phyloP scores from a whole-genome alignment of 306 rosid species.

The Abrus precatorius region DNA sequence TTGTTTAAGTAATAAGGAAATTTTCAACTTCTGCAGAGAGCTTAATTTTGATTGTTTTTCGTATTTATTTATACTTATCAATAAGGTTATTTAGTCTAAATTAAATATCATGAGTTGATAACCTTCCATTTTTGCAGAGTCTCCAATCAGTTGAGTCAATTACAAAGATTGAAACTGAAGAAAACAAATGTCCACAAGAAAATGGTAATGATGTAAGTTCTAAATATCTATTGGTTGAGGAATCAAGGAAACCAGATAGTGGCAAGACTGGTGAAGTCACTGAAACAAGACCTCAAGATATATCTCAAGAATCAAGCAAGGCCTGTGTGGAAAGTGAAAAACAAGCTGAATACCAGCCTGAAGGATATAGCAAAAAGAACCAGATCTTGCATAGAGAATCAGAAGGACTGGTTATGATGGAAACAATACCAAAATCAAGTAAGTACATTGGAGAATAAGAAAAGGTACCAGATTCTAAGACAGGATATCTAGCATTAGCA shows the following conservation, averaged over 20 bases:
- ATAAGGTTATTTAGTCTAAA: slow-evolving; percentile 15
- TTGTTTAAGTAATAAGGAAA: slow-evolving; percentile 16
- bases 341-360: slow-evolving; percentile 38
- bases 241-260: slow-evolving; percentile 31
- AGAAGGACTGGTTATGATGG: not conserved
- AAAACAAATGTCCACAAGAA: slow-evolving; percentile 20
- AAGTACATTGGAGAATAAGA: not conserved
- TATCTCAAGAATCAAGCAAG: slow-evolving; percentile 23
- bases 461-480: not conserved
- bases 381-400: not conserved
- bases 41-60: not conserved
- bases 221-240: slow-evolving; percentile 40
- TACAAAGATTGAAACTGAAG: slow-evolving; percentile 41
- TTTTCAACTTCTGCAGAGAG: not conserved
- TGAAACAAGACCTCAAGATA: slow-evolving; percentile 32
- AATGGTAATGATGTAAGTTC: slow-evolving; percentile 30
- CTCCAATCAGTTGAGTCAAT: slow-evolving; percentile 27
- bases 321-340: slow-evolving; percentile 8
- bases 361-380: not conserved
- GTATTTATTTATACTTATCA: slow-evolving; percentile 15
- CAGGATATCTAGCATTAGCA: not conserved
- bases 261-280: slow-evolving; percentile 31
- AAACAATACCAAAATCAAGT: slow-evolving; percentile 30
- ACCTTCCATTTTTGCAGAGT: slow-evolving; percentile 46
- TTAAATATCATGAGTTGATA: slow-evolving; percentile 16